Conservation (phyloP, 441 rosid species). For the Mallotus repandus region DNA sequence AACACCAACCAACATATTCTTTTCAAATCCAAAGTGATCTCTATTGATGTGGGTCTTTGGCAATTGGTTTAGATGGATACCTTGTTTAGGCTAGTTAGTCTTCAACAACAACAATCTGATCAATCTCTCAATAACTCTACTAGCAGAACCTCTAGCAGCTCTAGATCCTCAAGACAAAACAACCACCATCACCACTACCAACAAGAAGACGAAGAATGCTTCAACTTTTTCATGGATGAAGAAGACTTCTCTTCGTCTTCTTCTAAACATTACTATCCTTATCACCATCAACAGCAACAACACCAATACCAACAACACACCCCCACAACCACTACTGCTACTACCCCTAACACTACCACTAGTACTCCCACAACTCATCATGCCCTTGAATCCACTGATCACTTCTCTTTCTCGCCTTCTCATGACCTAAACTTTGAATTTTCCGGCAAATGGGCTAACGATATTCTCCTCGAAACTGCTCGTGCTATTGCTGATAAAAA, state of each 20-base stretch:
- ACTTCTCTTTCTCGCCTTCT: slow-evolving; percentile 51
- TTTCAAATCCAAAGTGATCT: slow-evolving; percentile 14
- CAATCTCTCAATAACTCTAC: slow-evolving; percentile 52
- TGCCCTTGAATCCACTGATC: slow-evolving; percentile 42
- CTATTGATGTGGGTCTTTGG: slow-evolving; percentile 49
- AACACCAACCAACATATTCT: slow-evolving; percentile 1
- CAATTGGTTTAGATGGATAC: slow-evolving; percentile 67
- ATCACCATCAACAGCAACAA: slow-evolving; percentile 22
- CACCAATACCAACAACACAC: slow-evolving; percentile 20
- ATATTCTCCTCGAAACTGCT: slow-evolving; percentile 68
- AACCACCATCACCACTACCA: slow-evolving; percentile 38
- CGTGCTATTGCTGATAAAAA: slow-evolving; percentile 62
- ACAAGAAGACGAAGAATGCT: slow-evolving; percentile 78
- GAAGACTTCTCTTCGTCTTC: slow-evolving; percentile 96
- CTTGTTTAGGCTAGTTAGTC: slow-evolving; percentile 78
- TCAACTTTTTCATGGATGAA: slow-evolving; percentile 97
- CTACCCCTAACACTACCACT: slow-evolving; percentile 36
- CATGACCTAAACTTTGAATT: slow-evolving; percentile 55
- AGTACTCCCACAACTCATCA: slow-evolving; percentile 37
- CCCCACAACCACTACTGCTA: slow-evolving; percentile 29
- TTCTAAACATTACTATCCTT: slow-evolving; percentile 50
- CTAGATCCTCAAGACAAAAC: slow-evolving; percentile 65
- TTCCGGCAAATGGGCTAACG: slow-evolving; percentile 66
- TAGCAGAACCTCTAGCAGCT: slow-evolving; percentile 79
- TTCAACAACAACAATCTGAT: slow-evolving; percentile 61